phyloP scores from a whole-genome alignment of 2,329 filamentous ascomycete species.

The Albifimbria verrucaria region DNA sequence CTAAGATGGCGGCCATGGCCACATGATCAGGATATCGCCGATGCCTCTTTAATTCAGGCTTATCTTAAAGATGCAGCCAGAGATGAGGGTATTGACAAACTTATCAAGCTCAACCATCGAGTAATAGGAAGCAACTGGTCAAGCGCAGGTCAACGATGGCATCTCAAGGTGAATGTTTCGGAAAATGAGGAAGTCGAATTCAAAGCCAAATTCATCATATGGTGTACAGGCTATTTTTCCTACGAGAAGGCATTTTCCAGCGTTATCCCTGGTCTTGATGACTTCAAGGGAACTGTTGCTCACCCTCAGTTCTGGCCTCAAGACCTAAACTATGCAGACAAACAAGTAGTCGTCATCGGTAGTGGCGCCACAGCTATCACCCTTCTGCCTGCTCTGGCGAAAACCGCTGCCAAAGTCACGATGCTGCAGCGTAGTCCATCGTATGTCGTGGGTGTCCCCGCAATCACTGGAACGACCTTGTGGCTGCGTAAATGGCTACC shows the following conservation, averaged over 20 bases:
- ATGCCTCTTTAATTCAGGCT: conserved; percentile 45
- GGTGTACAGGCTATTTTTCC: conserved; percentile 67
- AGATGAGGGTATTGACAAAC: conserved; percentile 47
- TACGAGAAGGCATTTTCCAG: conserved; percentile 61
- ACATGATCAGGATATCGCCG: conserved; percentile 47
- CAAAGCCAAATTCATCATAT: conserved; percentile 54
- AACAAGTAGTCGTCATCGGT: conserved; percentile 72
- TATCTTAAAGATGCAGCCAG: conserved; percentile 53
- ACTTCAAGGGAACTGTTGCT: conserved; percentile 61
- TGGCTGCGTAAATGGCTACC: conserved; percentile 43
- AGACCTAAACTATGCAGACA: conserved; percentile 54
- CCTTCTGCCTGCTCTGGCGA: conserved; percentile 65
- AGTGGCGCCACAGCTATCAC: conserved; percentile 79
- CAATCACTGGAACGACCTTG: conserved; percentile 31
- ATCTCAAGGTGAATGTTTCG: conserved; percentile 37
- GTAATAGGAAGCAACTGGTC: conserved; percentile 51
- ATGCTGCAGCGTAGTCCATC: conserved; percentile 79
- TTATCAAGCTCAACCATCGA: conserved; percentile 51
- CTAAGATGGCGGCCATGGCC: conserved; percentile 73
- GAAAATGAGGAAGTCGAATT: conserved; percentile 17
- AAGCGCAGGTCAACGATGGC: conserved; percentile 54
- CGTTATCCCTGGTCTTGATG: conserved; percentile 62
- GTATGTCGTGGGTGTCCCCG: conserved; percentile 59
- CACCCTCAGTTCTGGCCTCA: conserved; percentile 78
- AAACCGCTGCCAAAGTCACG: conserved; percentile 64